Conservation (phyloP, 2,329 filamentous ascomycete species). For the Myotisia sp. region DNA sequence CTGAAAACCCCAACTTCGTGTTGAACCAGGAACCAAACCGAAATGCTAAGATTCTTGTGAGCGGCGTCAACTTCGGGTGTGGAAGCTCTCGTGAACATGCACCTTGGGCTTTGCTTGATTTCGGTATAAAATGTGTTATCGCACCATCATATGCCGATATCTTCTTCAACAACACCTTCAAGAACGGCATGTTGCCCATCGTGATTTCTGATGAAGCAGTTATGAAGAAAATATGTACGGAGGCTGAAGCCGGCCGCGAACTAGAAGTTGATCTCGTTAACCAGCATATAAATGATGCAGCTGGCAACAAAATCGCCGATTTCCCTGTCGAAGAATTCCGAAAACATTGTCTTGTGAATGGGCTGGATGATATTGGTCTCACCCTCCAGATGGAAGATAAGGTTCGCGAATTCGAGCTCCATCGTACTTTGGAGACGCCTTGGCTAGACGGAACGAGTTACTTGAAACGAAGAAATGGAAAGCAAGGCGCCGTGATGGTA, state of each 20-base stretch:
- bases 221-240: slow-evolving; percentile 56
- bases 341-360: slow-evolving; percentile 87
- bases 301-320: slow-evolving; percentile 56
- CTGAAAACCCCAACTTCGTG: slow-evolving; percentile 66
- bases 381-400: slow-evolving; percentile 87
- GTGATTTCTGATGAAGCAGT: slow-evolving; percentile 52
- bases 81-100: slow-evolving; percentile 88
- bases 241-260: slow-evolving; percentile 66
- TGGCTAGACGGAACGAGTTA: slow-evolving; percentile 86
- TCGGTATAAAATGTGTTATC: slow-evolving; percentile 87
- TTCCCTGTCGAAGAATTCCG: slow-evolving; percentile 90
- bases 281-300: slow-evolving; percentile 63
- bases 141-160: slow-evolving; percentile 82
- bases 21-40: slow-evolving; percentile 85
- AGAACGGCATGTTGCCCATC: slow-evolving; percentile 96
- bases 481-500: slow-evolving; percentile 43
- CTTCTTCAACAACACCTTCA: slow-evolving; percentile 99
- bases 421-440: slow-evolving; percentile 62
- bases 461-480: slow-evolving; percentile 36
- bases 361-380: slow-evolving; percentile 86
- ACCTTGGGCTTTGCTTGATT: slow-evolving; percentile 91
- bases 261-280: slow-evolving; percentile 79
- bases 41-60: slow-evolving; percentile 74
- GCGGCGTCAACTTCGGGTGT: slow-evolving; percentile 89
- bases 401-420: slow-evolving; percentile 68